Conservation (phyloP, 768 basidiomycete species). For the Pluteus cervinus region DNA sequence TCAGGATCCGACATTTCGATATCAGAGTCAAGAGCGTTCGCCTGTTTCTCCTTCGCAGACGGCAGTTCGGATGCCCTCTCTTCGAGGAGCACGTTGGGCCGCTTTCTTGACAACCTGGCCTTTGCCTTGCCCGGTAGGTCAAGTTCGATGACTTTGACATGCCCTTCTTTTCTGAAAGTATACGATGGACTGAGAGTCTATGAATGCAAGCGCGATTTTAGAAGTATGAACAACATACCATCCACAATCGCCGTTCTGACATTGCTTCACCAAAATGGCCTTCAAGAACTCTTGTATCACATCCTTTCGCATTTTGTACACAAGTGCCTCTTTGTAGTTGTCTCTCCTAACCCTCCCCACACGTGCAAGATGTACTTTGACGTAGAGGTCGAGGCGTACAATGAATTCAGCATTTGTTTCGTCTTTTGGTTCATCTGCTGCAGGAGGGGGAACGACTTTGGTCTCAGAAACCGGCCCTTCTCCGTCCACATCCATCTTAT, state of each 20-base stretch:
- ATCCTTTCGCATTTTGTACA: constrained; percentile 83
- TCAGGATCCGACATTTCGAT: constrained; percentile 47
- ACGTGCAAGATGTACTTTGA: constrained; percentile 46
- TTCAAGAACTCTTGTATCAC: constrained; percentile 79
- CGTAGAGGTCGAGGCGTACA: constrained; percentile 58
- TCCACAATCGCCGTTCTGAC: constrained; percentile 69
- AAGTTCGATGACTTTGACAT: constrained; percentile 92
- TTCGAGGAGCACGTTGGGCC: constrained; percentile 71
- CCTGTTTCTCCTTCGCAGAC: constrained; percentile 13
- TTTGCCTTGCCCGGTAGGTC: constrained; percentile 82
- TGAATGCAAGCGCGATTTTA: constrained; percentile 4
- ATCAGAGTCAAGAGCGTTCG: constrained; percentile 25
- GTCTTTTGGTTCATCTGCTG: constrained; percentile 38
- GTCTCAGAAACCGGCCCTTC: constrained; percentile 32
- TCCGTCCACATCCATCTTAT: constrained; percentile 33
- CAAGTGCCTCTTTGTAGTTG: constrained; percentile 81
- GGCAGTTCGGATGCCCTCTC: constrained; percentile 33
- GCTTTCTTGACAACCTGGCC: constrained; percentile 45
- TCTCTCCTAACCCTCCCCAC: constrained; percentile 61
- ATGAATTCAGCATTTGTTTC: constrained; percentile 62
- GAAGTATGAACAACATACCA: constrained; percentile 51
- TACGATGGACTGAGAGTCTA: constrained; percentile 53
- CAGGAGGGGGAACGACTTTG: constrained; percentile 18
- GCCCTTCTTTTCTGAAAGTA: constrained; percentile 90
- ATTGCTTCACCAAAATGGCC: constrained; percentile 60